Percentiles rank a stretch among this genome's conserved stretches.
phyloP scores from a whole-genome alignment of 2,329 filamentous ascomycete species.

The Coniochaeta ligniaria region DNA sequence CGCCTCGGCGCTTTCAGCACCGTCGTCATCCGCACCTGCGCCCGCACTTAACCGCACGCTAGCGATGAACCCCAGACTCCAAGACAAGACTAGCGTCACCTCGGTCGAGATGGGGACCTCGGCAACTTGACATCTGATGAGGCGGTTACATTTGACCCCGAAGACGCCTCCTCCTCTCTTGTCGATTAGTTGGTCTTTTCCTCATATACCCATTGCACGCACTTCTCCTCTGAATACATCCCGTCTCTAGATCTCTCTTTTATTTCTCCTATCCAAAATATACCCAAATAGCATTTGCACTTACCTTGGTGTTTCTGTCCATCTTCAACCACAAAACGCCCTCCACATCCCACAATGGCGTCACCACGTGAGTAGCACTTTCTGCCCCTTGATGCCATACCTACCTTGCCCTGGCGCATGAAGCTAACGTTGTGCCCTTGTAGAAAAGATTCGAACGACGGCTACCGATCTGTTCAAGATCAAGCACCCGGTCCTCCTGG shows the following conservation, averaged over 20 bases:
- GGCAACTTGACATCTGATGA: background rate
- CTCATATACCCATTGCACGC: background rate
- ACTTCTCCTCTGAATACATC: background rate
- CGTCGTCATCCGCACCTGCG: background rate
- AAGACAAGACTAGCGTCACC: background rate
- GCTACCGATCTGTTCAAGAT: slow-evolving; percentile 96
- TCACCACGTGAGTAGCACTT: slow-evolving; percentile 62
- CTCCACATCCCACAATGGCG: slow-evolving; percentile 48
- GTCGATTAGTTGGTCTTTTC: background rate
- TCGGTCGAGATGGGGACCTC: background rate
- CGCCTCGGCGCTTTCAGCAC: background rate
- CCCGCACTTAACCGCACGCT: slow-evolving; percentile 1
- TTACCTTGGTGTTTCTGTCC: background rate
- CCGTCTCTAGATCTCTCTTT: too few species aligned
- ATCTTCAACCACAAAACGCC: slow-evolving; percentile 3
- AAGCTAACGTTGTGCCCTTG: background rate
- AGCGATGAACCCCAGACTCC: background rate
- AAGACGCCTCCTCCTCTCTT: background rate
- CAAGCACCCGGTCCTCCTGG: slow-evolving; percentile 90
- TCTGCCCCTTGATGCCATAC: background rate
- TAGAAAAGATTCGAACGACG: slow-evolving; percentile 84
- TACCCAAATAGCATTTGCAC: background rate
- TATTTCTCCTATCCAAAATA: background rate
- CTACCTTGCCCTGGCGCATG: background rate
- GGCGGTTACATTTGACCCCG: background rate